Percentiles rank a stretch among this genome's conserved stretches.
phyloP scores from a whole-genome alignment of 257 asterid genomes.

The Phtheirospermum japonicum region DNA sequence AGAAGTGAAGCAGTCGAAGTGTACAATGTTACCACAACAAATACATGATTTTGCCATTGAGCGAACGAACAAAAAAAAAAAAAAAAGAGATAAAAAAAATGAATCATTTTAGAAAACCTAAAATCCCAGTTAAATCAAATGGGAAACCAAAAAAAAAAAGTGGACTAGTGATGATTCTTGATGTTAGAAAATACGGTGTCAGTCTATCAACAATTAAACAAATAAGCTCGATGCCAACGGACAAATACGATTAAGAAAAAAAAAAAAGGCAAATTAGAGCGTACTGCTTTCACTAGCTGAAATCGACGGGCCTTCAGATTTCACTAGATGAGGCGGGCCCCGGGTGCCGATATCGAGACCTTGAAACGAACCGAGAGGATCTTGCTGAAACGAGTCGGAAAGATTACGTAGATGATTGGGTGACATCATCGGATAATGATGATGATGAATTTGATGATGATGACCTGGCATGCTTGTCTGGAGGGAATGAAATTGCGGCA shows the following conservation, averaged over 20 bases:
- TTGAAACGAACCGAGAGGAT: slow-evolving; percentile 62
- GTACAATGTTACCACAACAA: background rate
- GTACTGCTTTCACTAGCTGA: slow-evolving; percentile 70
- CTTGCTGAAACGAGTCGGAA: slow-evolving; percentile 35
- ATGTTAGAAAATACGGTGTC: slow-evolving; percentile 41
- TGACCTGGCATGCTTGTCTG: background rate
- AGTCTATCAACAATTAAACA: slow-evolving; percentile 51
- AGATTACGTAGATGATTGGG: slow-evolving; percentile 33
- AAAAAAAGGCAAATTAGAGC: slow-evolving; percentile 33
- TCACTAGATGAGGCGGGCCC: slow-evolving; percentile 38
- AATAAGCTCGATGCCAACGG: slow-evolving; percentile 13
- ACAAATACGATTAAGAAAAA: background rate
- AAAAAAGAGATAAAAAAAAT: background rate
- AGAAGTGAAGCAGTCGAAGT: background rate
- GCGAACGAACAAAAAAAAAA: background rate
- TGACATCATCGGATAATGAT: slow-evolving; percentile 32
- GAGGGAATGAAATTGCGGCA: slow-evolving; percentile 46
- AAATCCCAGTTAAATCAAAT: slow-evolving; percentile 22
- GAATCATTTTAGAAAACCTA: slow-evolving; percentile 24
- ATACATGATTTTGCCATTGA: background rate
- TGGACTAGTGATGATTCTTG: slow-evolving; percentile 38
- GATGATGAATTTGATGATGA: slow-evolving; percentile 29
- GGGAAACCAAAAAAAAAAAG: slow-evolving; percentile 35
- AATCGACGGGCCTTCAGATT: slow-evolving; percentile 65
- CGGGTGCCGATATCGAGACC: slow-evolving; percentile 58